Evolutionary conservation across 1,284 basidiomycete genomes (phyloP).

Genomic region (Ganoderma sp.): DNA sequence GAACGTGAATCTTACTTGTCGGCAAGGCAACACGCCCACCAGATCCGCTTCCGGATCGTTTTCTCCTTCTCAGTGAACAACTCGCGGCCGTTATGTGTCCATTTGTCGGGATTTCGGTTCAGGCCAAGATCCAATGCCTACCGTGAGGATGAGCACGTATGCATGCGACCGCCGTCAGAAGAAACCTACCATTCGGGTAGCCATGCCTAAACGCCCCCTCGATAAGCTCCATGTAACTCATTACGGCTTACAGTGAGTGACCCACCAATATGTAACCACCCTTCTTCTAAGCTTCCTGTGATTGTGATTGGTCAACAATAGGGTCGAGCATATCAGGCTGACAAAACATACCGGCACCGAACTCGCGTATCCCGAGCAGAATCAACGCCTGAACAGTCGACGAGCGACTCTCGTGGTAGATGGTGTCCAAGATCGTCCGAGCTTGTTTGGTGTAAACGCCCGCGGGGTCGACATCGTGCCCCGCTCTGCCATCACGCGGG

Average conservation of each 20-base stretch:
- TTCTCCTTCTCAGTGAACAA: constrained; percentile 75
- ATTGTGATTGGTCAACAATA: background rate
- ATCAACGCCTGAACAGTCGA: constrained; percentile 78
- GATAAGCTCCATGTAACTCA: background rate
- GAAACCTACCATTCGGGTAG: constrained; percentile 70
- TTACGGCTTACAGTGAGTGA: background rate
- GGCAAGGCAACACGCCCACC: constrained; percentile 80
- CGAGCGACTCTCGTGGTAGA: constrained; percentile 68
- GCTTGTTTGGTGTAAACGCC: constrained; percentile 67
- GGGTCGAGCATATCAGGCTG: no score
- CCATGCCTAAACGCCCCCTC: constrained; percentile 59
- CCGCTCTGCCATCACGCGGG: constrained; percentile 44
- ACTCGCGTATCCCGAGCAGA: constrained; percentile 80
- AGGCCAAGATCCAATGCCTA: constrained; percentile 87
- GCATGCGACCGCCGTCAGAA: background rate
- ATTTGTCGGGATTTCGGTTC: constrained; percentile 79
- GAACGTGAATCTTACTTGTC: constrained; percentile 60
- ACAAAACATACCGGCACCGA: constrained; percentile 65
- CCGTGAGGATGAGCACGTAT: constrained; percentile 11
- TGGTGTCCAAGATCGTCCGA: constrained; percentile 64
- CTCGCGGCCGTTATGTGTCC: constrained; percentile 66
- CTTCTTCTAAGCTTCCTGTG: constrained; percentile 72
- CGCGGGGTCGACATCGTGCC: constrained; percentile 39
- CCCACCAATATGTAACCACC: constrained; percentile 81
- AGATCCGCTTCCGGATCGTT: constrained; percentile 77